A percentile compares a stretch with the other conserved stretches of the same genome.
Conservation (phyloP, 306 rosid species). For the Sphenostylis stenocarpa region DNA sequence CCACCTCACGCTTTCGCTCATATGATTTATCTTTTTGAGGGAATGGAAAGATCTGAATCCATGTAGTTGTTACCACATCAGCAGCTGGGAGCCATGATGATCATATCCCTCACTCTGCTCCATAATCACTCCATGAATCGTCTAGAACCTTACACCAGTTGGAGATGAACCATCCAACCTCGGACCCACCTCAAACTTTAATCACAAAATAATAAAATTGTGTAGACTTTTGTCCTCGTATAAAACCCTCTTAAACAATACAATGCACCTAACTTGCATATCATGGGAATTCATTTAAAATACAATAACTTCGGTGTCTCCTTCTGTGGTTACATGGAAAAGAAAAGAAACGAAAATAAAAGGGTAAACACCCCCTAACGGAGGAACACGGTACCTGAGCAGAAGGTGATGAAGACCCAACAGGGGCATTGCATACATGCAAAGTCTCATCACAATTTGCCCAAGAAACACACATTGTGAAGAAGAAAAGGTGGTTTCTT, state of each 20-base stretch:
- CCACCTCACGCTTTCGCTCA: no score
- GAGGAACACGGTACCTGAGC: constrained; percentile 4
- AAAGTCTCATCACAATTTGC: constrained; percentile 1
- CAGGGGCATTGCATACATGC: neutral
- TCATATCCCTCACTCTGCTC: neutral
- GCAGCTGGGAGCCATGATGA: neutral
- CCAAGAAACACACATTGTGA: neutral
- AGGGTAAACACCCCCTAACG: neutral
- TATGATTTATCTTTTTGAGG: no score
- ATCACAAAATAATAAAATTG: neutral
- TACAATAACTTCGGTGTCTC: neutral
- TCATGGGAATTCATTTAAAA: neutral
- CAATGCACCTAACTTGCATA: neutral
- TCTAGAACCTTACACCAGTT: neutral
- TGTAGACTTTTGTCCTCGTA: neutral
- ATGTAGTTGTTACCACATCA: neutral
- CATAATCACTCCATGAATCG: neutral
- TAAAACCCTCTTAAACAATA: neutral
- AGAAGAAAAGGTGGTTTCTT: neutral
- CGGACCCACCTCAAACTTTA: neutral
- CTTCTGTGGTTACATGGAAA: neutral
- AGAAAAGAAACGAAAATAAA: neutral
- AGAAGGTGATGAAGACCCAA: constrained; percentile 9
- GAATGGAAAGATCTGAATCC: no score
- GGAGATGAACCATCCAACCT: neutral